Evolutionary conservation across 495 filamentous ascomycete genomes (phyloP).

Genomic region (Hypoxylon subgilvum): DNA sequence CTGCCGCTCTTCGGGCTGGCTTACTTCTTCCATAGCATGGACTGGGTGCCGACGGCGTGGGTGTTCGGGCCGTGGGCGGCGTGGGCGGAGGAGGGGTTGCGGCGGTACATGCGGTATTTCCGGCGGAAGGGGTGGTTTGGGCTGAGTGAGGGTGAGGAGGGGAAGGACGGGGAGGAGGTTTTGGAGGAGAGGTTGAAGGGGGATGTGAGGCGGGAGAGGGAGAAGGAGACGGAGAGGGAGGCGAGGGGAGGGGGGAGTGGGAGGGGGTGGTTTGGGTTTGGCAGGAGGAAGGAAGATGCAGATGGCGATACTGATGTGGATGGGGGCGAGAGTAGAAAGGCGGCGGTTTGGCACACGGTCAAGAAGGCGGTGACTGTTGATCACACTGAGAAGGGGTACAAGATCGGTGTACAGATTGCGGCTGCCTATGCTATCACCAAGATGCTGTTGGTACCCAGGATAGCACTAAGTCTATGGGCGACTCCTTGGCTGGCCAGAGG

Average conservation of each 20-base stretch:
- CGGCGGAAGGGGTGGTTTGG: constrained; percentile 57
- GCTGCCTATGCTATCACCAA: constrained; percentile 91
- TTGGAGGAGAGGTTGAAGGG: constrained; percentile 20
- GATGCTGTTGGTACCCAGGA: constrained; percentile 74
- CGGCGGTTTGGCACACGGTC: constrained; percentile 44
- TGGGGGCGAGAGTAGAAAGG: constrained; percentile 27
- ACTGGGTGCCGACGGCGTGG: constrained; percentile 65
- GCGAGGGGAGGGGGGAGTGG: constrained; percentile 4
- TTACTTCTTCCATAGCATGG: constrained; percentile 75
- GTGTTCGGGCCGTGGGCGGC: constrained; percentile 47
- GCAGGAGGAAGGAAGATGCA: constrained; percentile 19
- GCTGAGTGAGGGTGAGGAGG: constrained; percentile 32
- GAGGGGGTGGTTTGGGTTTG: constrained; percentile 11
- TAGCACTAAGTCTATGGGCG: constrained; percentile 79
- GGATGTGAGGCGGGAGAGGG: constrained; percentile 20
- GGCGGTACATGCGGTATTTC: constrained; percentile 53
- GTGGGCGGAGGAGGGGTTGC: constrained; percentile 52
- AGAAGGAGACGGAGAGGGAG: constrained; percentile 27
- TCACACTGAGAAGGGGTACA: constrained; percentile 50
- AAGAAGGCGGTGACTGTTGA: constrained; percentile 36
- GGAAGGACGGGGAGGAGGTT: constrained; percentile 21
- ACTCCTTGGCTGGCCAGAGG: constrained; percentile 92
- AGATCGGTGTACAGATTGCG: constrained; percentile 71
- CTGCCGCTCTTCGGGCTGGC: constrained; percentile 77
- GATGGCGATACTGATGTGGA: constrained; percentile 13